Evolutionary conservation across 1,284 basidiomycete genomes (phyloP).

Genomic region (Tilletia walkeri): DNA sequence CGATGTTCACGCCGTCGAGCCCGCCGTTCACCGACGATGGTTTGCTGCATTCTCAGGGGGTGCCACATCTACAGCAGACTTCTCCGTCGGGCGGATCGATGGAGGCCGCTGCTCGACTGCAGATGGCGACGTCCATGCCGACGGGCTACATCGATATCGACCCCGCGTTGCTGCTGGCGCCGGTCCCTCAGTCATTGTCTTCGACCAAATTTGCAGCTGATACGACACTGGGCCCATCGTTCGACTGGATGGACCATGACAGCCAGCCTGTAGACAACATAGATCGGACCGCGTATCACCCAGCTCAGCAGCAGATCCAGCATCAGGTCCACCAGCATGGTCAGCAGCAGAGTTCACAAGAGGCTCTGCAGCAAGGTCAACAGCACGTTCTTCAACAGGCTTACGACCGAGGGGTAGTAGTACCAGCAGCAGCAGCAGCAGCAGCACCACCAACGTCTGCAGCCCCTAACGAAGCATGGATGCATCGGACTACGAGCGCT

Average conservation of each 20-base stretch:
- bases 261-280: not conserved
- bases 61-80: no score
- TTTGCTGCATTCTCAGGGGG: no score
- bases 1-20: no score
- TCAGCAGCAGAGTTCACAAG: constrained; percentile 1
- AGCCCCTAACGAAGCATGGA: not conserved
- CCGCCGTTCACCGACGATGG: no score
- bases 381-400: not conserved
- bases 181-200: not conserved
- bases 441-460: not conserved
- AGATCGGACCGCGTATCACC: not conserved
- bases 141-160: not conserved
- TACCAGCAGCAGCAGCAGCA: not conserved
- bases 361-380: not conserved
- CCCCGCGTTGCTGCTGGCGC: not conserved
- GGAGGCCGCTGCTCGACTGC: no score
- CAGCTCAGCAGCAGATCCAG: not conserved
- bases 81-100: no score
- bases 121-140: no score
- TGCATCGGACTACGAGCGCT: not conserved
- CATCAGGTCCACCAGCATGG: constrained; percentile 16
- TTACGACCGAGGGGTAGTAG: not conserved
- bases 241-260: not conserved
- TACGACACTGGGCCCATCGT: not conserved
- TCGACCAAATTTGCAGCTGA: not conserved